These are phyloP conservation scores for Linnemannia hyalina DNA, from an alignment of 192 early-diverging fungal species.

Conservation along the genomic window DNA sequence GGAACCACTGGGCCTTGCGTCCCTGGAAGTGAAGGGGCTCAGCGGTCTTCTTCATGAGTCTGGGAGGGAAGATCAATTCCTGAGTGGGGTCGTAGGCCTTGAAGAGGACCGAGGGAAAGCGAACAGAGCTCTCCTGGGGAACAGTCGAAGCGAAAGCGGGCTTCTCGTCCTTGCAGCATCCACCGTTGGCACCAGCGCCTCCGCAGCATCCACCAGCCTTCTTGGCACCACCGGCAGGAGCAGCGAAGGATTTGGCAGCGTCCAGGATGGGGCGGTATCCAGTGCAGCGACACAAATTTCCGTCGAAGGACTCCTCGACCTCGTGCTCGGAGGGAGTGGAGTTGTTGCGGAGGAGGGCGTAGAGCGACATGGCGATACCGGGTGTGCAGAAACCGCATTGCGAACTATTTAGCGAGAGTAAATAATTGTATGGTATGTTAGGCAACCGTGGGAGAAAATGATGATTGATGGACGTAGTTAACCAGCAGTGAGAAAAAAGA, in stretches of 20 bases:
- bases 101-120: constrained; percentile 62
- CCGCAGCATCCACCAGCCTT: constrained; percentile 49
- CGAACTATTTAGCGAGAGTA: constrained; percentile 54
- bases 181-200: constrained; percentile 58
- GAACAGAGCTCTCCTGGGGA: constrained; percentile 52
- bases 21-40: constrained; percentile 65
- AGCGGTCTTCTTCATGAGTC: constrained; percentile 69
- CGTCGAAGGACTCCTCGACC: constrained; percentile 89
- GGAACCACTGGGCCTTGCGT: constrained; percentile 69
- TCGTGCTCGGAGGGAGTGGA: constrained; percentile 74
- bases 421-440: neutral
- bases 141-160: constrained; percentile 35
- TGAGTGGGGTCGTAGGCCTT: constrained; percentile 71
- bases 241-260: constrained; percentile 76
- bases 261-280: constrained; percentile 91
- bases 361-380: constrained; percentile 91
- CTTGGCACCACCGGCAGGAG: constrained; percentile 27
- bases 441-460: neutral
- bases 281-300: constrained; percentile 92
- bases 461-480: too few species aligned
- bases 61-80: constrained; percentile 78
- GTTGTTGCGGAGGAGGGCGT: constrained; percentile 82
- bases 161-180: constrained; percentile 64
- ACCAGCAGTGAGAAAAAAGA: neutral
- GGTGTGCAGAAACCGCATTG: constrained; percentile 96